phyloP scores from a whole-genome alignment of 495 filamentous ascomycete species.

The Aspergillus funiculosus region DNA sequence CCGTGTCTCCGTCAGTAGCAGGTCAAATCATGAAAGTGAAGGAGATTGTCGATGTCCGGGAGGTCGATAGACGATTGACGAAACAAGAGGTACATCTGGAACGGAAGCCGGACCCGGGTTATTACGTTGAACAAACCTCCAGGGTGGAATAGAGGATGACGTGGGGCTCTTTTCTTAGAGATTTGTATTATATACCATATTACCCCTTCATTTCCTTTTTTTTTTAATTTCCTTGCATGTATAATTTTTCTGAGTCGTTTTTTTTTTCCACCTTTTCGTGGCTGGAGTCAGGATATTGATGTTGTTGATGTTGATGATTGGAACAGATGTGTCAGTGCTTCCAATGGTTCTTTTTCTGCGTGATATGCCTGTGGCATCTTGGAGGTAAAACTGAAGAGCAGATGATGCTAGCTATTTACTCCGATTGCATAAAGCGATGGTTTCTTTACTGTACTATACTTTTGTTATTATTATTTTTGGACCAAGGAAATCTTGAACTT shows the following conservation, averaged over 20 bases:
- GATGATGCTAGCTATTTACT: slow-evolving; percentile 9
- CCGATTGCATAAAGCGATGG: slow-evolving; percentile 40
- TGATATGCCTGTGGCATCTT: neutral
- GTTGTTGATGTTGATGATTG: slow-evolving; percentile 3
- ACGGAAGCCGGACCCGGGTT: slow-evolving; percentile 77
- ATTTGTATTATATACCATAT: too few relatives aligned
- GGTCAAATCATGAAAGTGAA: slow-evolving; percentile 98
- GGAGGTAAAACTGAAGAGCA: neutral
- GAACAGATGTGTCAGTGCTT: neutral
- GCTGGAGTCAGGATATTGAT: slow-evolving; percentile 12
- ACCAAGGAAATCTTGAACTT: slow-evolving; percentile 4
- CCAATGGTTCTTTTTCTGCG: neutral
- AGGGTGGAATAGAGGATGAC: slow-evolving; percentile 27
- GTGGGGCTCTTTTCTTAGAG: neutral
- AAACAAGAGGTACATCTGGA: slow-evolving; percentile 66
- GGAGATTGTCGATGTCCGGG: slow-evolving; percentile 81
- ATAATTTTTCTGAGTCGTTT: neutral
- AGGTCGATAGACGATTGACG: slow-evolving; percentile 67
- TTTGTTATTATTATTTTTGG: slow-evolving; percentile 13
- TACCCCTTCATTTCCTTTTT: neutral
- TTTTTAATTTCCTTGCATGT: neutral
- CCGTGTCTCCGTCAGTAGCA: slow-evolving; percentile 73
- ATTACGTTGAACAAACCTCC: slow-evolving; percentile 67
- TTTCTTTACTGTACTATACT: slow-evolving; percentile 38
- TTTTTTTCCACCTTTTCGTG: neutral